phyloP scores from a whole-genome alignment of 805 yeast species.

The Saccharomycopsis sp. region DNA sequence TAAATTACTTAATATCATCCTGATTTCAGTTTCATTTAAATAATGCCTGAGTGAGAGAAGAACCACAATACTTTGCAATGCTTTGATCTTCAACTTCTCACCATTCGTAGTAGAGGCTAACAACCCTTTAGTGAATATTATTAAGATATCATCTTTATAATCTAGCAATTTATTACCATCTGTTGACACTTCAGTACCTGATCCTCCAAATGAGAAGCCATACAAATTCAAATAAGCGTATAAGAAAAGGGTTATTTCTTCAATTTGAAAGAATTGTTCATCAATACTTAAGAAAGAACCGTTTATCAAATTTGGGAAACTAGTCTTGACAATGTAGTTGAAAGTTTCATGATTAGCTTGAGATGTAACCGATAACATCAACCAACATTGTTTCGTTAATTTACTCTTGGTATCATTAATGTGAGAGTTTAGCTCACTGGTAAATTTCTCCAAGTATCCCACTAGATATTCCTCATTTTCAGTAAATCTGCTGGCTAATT shows the following conservation, averaged over 20 bases:
- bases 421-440: constrained; percentile 48
- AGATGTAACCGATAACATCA: constrained; percentile 51
- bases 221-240: constrained; percentile 43
- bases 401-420: constrained; percentile 44
- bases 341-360: constrained; percentile 40
- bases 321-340: constrained; percentile 41
- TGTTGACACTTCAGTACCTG: constrained; percentile 1
- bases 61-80: constrained; percentile 58
- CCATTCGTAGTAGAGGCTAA: constrained; percentile 62
- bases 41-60: constrained; percentile 44
- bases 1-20: constrained; percentile 56
- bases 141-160: constrained; percentile 61
- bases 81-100: constrained; percentile 58
- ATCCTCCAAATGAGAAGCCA: no score
- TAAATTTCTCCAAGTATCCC: constrained; percentile 34
- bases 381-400: constrained; percentile 53
- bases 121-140: constrained; percentile 60
- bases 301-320: constrained; percentile 34
- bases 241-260: constrained; percentile 52
- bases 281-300: constrained; percentile 39
- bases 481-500: constrained; percentile 35
- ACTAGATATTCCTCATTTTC: constrained; percentile 29
- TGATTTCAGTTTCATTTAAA: constrained; percentile 47
- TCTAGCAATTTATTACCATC: constrained; percentile 27
- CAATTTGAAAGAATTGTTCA: constrained; percentile 52